Percentiles rank a stretch among this genome's conserved stretches.
Conservation (phyloP, 805 yeast species). For the Barnettozyma populi region DNA sequence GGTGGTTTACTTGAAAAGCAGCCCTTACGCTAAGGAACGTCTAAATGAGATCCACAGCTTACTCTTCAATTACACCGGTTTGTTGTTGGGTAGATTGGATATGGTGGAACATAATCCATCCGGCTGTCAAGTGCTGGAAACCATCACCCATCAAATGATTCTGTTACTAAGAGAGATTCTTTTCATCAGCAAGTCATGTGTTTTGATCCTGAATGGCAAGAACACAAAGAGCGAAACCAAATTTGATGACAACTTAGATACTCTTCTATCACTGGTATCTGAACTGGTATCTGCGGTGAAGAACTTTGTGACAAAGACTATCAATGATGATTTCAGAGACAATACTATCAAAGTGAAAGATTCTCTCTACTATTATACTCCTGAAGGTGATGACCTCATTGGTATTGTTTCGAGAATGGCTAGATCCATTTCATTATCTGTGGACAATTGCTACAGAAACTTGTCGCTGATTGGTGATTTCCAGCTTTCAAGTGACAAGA, state of each 20-base stretch:
- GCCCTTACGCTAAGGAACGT: constrained; percentile 62
- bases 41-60: constrained; percentile 59
- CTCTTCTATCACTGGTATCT: constrained; percentile 53
- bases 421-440: constrained; percentile 43
- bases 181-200: constrained; percentile 49
- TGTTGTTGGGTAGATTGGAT: constrained; percentile 73
- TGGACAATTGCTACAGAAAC: constrained; percentile 45
- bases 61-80: constrained; percentile 53
- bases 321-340: constrained; percentile 32
- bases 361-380: constrained; percentile 46
- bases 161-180: constrained; percentile 57
- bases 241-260: constrained; percentile 44
- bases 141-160: constrained; percentile 63
- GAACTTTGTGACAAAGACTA: constrained; percentile 50
- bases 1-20: constrained; percentile 40
- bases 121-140: constrained; percentile 65
- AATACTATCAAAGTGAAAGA: constrained; percentile 14
- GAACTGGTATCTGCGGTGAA: constrained; percentile 63
- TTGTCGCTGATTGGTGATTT: constrained; percentile 62
- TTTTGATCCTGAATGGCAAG: constrained; percentile 27
- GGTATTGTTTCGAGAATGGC: constrained; percentile 58
- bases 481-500: constrained; percentile 49
- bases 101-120: constrained; percentile 66
- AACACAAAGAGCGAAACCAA: constrained; percentile 17
- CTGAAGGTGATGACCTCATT: constrained; percentile 63